These are phyloP conservation scores for Neofusicoccum parvum DNA, from an alignment of 2,329 filamentous ascomycete species.

Conservation along the genomic window DNA sequence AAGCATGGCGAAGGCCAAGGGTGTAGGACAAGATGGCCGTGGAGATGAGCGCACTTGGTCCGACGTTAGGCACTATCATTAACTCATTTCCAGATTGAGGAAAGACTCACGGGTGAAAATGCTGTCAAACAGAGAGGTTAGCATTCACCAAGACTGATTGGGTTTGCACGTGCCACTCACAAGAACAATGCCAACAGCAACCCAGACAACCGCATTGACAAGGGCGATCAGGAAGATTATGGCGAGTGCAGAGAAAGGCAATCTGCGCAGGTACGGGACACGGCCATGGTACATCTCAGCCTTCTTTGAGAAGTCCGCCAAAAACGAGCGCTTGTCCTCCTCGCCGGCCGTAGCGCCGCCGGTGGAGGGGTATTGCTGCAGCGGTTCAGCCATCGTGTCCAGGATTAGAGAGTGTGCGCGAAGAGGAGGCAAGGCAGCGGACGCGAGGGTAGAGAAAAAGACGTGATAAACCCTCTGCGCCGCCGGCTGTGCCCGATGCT, in stretches of 20 bases:
- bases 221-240: slow-evolving; percentile 58
- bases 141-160: not conserved
- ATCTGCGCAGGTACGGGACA: slow-evolving; percentile 57
- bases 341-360: not conserved
- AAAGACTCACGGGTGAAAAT: slow-evolving; percentile 35
- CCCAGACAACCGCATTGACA: slow-evolving; percentile 61
- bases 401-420: not conserved
- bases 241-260: slow-evolving; percentile 59
- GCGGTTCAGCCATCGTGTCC: slow-evolving; percentile 1
- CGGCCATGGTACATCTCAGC: slow-evolving; percentile 43
- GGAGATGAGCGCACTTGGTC: slow-evolving; percentile 64
- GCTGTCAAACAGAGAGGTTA: slow-evolving; percentile 21
- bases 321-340: slow-evolving; percentile 5
- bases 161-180: slow-evolving; percentile 39
- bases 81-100: not conserved
- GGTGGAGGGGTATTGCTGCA: not conserved
- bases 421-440: not conserved
- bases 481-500: not conserved
- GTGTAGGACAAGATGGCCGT: slow-evolving; percentile 85
- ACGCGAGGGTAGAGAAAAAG: not conserved
- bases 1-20: slow-evolving; percentile 87
- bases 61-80: not conserved
- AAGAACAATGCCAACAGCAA: slow-evolving; percentile 59
- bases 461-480: not conserved
- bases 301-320: slow-evolving; percentile 25